Conservation (phyloP, 306 rosid genomes). For the Dryas drummondii region DNA sequence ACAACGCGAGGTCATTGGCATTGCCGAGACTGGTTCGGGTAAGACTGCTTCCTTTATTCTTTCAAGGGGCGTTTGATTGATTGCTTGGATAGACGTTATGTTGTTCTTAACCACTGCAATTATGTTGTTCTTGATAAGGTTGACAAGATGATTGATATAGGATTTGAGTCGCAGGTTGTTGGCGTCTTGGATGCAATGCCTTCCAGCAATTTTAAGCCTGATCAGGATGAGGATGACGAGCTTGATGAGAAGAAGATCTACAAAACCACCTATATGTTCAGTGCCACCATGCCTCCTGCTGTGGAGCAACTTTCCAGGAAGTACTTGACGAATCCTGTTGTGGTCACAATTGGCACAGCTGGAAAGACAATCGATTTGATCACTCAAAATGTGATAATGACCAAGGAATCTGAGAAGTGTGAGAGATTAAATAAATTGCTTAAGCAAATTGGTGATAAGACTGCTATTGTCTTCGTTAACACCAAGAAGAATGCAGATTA, state of each 20-base stretch:
- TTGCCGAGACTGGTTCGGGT: constrained; percentile 75
- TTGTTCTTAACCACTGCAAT: constrained; percentile 85
- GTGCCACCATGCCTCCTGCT: constrained; percentile 93
- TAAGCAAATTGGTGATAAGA: constrained; percentile 51
- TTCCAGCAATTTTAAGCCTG: constrained; percentile 83
- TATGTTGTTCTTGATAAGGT: constrained; percentile 95
- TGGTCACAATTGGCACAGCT: constrained; percentile 82
- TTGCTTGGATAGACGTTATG: constrained; percentile 82
- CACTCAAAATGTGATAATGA: constrained; percentile 70
- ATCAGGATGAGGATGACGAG: constrained; percentile 79
- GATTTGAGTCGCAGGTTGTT: constrained; percentile 86
- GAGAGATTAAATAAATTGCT: constrained; percentile 42
- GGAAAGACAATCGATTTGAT: constrained; percentile 83
- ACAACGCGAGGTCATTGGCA: constrained; percentile 82
- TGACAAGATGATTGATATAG: constrained; percentile 94
- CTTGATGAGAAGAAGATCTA: constrained; percentile 85
- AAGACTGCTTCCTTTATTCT: constrained; percentile 92
- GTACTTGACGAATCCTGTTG: constrained; percentile 84
- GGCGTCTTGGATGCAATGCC: constrained; percentile 96
- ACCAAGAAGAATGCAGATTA: constrained; percentile 52
- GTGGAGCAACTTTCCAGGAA: constrained; percentile 87
- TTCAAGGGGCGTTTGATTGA: constrained; percentile 87
- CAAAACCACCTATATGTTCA: constrained; percentile 88
- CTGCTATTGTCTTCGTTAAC: constrained; percentile 57
- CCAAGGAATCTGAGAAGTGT: constrained; percentile 49